Evolutionary conservation across 2,329 filamentous ascomycete genomes (phyloP), one percentile per base, ranked within the genome.

Genomic region (Trichocomaceae sp.): DNA sequence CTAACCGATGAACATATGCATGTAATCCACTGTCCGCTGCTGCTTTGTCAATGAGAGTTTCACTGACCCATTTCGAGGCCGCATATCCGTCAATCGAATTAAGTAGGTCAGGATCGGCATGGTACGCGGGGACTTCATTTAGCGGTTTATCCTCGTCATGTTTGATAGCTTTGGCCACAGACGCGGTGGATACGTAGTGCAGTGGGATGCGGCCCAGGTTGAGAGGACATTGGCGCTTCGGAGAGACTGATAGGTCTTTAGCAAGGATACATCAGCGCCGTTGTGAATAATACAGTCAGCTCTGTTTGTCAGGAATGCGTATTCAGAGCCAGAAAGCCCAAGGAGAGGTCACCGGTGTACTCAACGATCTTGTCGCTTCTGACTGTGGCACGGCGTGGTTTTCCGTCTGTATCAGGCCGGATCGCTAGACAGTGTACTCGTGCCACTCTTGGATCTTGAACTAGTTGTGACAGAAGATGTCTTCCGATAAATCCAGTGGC

Each of bases 241-340:
- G 1, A 73, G 59, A 2, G 53, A 51, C 2, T 55, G 46, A 54
- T 72, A 73, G 7, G 50, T 61, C 22, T 71, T 63, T 47, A 63
- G 47, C 47, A 61, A 64, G 0, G 62, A 66, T 15, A 62, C 58
- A n/a, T 72, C 69, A n/a, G 77, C 76, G 7, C 75, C 79, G 50
- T 68, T 72, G 63, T 82, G 84, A 23, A 87, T 77, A 49, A 85
- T 76, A 3, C 77, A 61, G 58, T 78, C 70, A 1, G 65, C 69
- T 3, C 60, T 46, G 3, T 47, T 23, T n/a, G 63, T 63, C 2
- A 80, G 59, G 1, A 20, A 39, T 0, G 3, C 13, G 12, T 5
- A 46, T 29, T 47, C 15, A 6, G 22, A 20, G 31, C 37, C 41
- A 3, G 23, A 26, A 9, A 54, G 19, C 4, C 77, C 77, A 2